Evolutionary conservation across 768 basidiomycete genomes (phyloP).

Genomic region (Kondoa subrosea): DNA sequence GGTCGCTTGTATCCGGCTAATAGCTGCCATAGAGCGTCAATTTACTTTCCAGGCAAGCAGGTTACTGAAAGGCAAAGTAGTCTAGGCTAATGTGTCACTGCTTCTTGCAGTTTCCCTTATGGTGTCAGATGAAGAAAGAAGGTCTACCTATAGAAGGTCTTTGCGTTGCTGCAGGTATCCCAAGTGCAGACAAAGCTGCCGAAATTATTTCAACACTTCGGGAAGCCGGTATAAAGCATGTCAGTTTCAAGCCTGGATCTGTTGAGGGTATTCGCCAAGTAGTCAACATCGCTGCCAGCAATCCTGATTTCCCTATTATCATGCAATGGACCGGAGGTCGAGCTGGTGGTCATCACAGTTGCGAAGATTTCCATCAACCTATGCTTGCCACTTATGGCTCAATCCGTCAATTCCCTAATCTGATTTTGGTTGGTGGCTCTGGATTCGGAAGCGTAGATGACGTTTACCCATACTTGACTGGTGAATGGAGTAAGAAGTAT

Average conservation of each 20-base stretch:
- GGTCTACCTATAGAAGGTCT: slow-evolving; percentile 96
- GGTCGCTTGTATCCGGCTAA: background rate
- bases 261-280: slow-evolving; percentile 96
- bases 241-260: slow-evolving; percentile 95
- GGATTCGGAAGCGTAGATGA: slow-evolving; percentile 85
- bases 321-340: slow-evolving; percentile 98
- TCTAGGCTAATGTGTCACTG: slow-evolving; percentile 31
- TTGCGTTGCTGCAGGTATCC: slow-evolving; percentile 94
- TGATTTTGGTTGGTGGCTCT: slow-evolving; percentile 78
- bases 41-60: background rate
- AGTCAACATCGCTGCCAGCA: slow-evolving; percentile 79
- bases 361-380: slow-evolving; percentile 96
- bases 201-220: slow-evolving; percentile 81
- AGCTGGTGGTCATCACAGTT: slow-evolving; percentile 95
- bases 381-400: slow-evolving; percentile 72
- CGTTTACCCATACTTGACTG: slow-evolving; percentile 89
- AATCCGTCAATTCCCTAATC: slow-evolving; percentile 76
- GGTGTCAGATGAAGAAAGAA: slow-evolving; percentile 93
- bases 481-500: slow-evolving; percentile 79
- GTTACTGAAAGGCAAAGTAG: too few species aligned
- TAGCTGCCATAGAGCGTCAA: background rate
- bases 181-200: slow-evolving; percentile 85
- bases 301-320: slow-evolving; percentile 92
- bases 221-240: slow-evolving; percentile 76
- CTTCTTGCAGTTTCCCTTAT: slow-evolving; percentile 87